These are phyloP conservation scores for Diaporthe longicolla DNA, from an alignment of 2,329 filamentous ascomycete genomes.

Conservation along the genomic window DNA sequence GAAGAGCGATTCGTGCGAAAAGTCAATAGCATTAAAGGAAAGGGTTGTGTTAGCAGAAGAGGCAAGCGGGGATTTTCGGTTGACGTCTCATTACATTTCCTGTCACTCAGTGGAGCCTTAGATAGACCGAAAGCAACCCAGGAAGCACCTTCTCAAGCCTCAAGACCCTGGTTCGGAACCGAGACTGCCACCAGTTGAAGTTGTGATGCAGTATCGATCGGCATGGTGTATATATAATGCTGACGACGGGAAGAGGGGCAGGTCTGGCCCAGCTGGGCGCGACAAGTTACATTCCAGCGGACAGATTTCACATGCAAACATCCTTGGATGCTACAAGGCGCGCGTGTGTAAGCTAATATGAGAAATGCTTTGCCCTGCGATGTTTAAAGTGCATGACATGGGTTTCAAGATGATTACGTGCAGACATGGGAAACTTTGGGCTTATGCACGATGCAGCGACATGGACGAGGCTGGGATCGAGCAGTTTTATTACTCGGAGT, in stretches of 20 bases:
- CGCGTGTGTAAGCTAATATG: not conserved
- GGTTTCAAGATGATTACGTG: slow-evolving; percentile 30
- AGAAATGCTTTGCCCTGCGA: slow-evolving; percentile 14
- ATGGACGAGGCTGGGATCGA: slow-evolving; percentile 18
- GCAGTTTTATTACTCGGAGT: not conserved
- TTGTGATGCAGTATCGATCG: no score
- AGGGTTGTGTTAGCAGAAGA: slow-evolving; percentile 29
- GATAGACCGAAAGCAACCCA: slow-evolving; percentile 41
- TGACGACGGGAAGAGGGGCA: not conserved
- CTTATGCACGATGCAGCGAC: slow-evolving; percentile 25
- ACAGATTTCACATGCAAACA: slow-evolving; percentile 17
- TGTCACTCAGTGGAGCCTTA: slow-evolving; percentile 41
- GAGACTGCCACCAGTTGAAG: not conserved
- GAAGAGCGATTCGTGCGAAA: slow-evolving; percentile 38
- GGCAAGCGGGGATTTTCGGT: slow-evolving; percentile 17
- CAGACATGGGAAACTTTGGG: slow-evolving; percentile 22
- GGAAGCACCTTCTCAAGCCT: slow-evolving; percentile 37
- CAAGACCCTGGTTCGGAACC: not conserved
- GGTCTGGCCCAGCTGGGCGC: not conserved
- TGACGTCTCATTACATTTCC: slow-evolving; percentile 37
- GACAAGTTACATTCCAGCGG: not conserved
- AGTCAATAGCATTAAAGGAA: slow-evolving; percentile 37
- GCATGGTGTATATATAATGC: not conserved
- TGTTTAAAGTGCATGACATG: slow-evolving; percentile 16
- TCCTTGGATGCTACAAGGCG: not conserved